These are phyloP conservation scores for Ganoderma lucidum DNA, from an alignment of 1,284 basidiomycete species.

Conservation along the genomic window DNA sequence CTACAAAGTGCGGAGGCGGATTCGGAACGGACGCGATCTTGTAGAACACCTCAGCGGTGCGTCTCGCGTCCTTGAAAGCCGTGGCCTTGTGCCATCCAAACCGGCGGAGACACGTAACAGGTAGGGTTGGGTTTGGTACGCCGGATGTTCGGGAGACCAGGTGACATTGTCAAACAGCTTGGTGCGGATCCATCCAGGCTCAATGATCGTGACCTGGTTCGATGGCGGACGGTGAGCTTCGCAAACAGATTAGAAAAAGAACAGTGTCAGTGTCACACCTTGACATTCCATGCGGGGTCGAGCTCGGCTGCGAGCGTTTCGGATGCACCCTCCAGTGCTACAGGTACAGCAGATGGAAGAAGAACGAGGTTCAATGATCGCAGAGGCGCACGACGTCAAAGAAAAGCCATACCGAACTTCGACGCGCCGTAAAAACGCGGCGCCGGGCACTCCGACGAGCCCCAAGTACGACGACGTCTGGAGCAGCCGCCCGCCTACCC, in stretches of 20 bases:
- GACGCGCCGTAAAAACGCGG: slow-evolving; percentile 43
- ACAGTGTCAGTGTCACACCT: slow-evolving; percentile 31
- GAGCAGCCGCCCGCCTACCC: slow-evolving; percentile 42
- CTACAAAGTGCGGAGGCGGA: slow-evolving; percentile 23
- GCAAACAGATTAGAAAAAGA: not conserved
- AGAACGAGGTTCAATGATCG: not conserved
- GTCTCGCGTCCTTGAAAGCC: slow-evolving; percentile 11
- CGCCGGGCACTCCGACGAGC: slow-evolving; percentile 32
- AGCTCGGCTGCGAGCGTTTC: slow-evolving; percentile 43
- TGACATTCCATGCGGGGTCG: slow-evolving; percentile 50
- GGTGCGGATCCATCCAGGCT: slow-evolving; percentile 19
- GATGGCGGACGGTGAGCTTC: not conserved
- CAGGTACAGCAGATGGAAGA: too few relatives aligned
- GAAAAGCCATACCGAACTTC: slow-evolving; percentile 35
- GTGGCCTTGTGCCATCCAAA: not conserved
- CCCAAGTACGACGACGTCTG: slow-evolving; percentile 42
- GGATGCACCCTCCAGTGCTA: slow-evolving; percentile 41
- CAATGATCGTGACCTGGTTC: slow-evolving; percentile 20
- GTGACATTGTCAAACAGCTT: slow-evolving; percentile 2
- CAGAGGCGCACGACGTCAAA: too few relatives aligned
- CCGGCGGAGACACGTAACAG: slow-evolving; percentile 8
- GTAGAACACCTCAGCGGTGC: slow-evolving; percentile 24
- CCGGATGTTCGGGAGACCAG: slow-evolving; percentile 21
- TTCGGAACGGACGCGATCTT: slow-evolving; percentile 12
- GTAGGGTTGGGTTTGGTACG: slow-evolving; percentile 24